These are phyloP conservation scores for Candida montana DNA, from an alignment of 805 yeast species.

Conservation along the genomic window DNA sequence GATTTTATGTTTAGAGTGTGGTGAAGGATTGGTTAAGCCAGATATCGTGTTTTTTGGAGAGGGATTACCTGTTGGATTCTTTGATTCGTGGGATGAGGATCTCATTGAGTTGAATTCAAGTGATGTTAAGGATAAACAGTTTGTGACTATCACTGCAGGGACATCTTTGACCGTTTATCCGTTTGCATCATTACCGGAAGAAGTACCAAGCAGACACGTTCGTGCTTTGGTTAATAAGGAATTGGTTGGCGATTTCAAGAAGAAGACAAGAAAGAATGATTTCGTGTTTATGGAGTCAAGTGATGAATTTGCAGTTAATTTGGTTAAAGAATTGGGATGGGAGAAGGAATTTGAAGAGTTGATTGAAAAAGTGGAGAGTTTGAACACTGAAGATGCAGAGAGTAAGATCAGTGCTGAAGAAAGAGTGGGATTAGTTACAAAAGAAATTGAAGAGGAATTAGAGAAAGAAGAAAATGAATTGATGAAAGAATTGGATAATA, in stretches of 20 bases:
- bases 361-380: constrained; percentile 24
- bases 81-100: constrained; percentile 61
- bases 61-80: constrained; percentile 66
- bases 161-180: constrained; percentile 89
- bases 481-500: constrained; percentile 1
- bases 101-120: constrained; percentile 12
- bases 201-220: constrained; percentile 40
- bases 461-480: constrained; percentile 7
- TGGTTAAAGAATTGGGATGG: constrained; percentile 65
- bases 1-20: constrained; percentile 56
- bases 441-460: constrained; percentile 24
- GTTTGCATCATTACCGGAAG: constrained; percentile 77
- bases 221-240: constrained; percentile 75
- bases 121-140: constrained; percentile 36
- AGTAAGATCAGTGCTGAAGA: constrained; percentile 13
- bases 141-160: constrained; percentile 84
- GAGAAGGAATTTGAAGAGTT: constrained; percentile 42
- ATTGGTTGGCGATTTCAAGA: constrained; percentile 64
- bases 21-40: constrained; percentile 74
- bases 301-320: constrained; percentile 53
- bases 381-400: constrained; percentile 23
- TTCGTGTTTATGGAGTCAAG: constrained; percentile 55
- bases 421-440: constrained; percentile 23
- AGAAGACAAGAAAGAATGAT: constrained; percentile 54
- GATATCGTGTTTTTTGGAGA: constrained; percentile 96